Base-by-base conservation (phyloP, 148 eudicot genomes). In the Rhododendron ovatum region DNA sequence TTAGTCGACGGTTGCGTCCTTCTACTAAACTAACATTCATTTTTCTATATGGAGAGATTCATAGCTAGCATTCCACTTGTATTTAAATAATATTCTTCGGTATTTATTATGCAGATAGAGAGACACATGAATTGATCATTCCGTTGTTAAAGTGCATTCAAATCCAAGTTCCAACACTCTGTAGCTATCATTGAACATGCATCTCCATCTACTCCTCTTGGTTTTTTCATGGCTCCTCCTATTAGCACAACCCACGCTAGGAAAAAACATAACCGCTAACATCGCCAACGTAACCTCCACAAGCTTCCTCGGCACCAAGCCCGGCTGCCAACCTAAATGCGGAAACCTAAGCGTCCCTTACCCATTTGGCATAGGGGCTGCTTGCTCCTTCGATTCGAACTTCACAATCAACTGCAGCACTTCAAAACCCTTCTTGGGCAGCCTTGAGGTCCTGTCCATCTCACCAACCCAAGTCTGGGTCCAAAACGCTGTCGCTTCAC, bases 291-390 rank as follows among this genome's bases (percentile, higher is more conserved):
- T 55, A 13, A 50, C 43, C 33, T 45, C 55, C 0, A 17, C 2
- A 43, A 18, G 51, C 20, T 11, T 30, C 45, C 45, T 3, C 47
- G 26, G 41, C 0, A 24, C 88, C 55, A 85, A 79, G 45, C 88
- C 91, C 1, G 89, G 88, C 14, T 87, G 91, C 84, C 69, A 26
- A 24, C 18, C 1, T 51, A 45, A 47, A 39, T 89, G 89, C 26
- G 91, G 91, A 20, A 85, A 85, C 84, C 79, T 89, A 14, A 80
- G 87, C 20, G 53, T 92, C 76, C 90, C 92, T 7, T 91, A 89
- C 84, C 94, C 94, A 3, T 92, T 92, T 53, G 92, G 92, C 48
- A 59, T 92, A 2, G 92, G 91, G 4, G 12, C 87, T 3, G 88
- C 63, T 17, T 92, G 94, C 80, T 88, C 94, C 6, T 28, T 86